A percentile compares a stretch with the other conserved stretches of the same genome.
Evolutionary conservation across 176 grass and related monocot species (phyloP).

Genomic region (Eragrostis curvula): DNA sequence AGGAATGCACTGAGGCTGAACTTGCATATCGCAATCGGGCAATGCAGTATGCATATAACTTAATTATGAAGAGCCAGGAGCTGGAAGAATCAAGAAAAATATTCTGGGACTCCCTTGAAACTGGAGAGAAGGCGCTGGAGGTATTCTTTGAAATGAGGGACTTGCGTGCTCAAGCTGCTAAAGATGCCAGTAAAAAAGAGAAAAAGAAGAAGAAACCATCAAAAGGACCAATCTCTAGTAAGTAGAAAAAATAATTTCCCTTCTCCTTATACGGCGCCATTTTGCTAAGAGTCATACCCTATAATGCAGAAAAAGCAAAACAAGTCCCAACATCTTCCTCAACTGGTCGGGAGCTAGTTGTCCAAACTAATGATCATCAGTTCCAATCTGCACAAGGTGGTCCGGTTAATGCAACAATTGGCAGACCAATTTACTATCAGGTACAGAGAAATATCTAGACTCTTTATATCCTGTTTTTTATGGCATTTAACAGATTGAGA

Average conservation of each 20-base stretch:
- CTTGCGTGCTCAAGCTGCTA: constrained; percentile 61
- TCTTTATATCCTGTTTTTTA: constrained; percentile 29
- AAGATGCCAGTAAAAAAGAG: constrained; percentile 62
- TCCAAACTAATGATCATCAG: constrained; percentile 58
- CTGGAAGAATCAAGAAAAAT: constrained; percentile 78
- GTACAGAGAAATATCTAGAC: constrained; percentile 46
- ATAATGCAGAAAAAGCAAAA: constrained; percentile 56
- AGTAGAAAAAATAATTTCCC: constrained; percentile 42
- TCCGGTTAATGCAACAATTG: constrained; percentile 62
- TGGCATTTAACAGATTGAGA: constrained; percentile 42
- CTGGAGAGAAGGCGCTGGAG: constrained; percentile 74
- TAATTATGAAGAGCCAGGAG: constrained; percentile 73
- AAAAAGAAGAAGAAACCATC: constrained; percentile 64
- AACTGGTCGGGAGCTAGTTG: constrained; percentile 34
- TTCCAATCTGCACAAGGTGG: constrained; percentile 64
- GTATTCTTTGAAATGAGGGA: constrained; percentile 83
- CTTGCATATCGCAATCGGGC: constrained; percentile 72
- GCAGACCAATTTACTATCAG: constrained; percentile 74
- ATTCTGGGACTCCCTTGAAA: constrained; percentile 86
- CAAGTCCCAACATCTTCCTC: constrained; percentile 49
- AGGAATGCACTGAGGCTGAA: constrained; percentile 73
- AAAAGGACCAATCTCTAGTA: constrained; percentile 64
- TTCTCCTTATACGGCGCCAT: constrained; percentile 26
- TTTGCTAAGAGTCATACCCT: constrained; percentile 38
- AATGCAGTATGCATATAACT: constrained; percentile 73